Evolutionary conservation across 306 rosid species (phyloP).

Genomic region (Trifolium pratense): DNA sequence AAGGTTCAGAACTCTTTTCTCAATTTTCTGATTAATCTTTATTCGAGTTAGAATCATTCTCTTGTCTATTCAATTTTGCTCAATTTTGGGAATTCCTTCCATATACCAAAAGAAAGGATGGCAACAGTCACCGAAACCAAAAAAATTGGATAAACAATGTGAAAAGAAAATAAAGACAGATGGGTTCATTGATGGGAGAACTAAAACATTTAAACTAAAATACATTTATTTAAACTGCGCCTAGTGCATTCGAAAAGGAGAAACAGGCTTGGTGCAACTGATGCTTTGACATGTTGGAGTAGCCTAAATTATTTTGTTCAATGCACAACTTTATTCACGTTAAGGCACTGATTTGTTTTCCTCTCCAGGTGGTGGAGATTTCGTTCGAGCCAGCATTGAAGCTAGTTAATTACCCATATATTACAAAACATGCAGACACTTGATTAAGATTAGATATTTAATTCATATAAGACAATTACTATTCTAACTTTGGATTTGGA

Average conservation of each 20-base stretch:
- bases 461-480: not conserved
- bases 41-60: too few relatives aligned
- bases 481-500: not conserved
- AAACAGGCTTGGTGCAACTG: not conserved
- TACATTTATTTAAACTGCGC: not conserved
- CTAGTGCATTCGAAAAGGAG: not conserved
- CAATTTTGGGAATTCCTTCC: too few relatives aligned
- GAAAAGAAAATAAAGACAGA: not conserved
- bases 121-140: not conserved
- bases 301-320: too few relatives aligned
- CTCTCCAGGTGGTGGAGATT: not conserved
- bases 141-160: not conserved
- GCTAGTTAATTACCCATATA: not conserved
- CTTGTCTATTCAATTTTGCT: too few relatives aligned
- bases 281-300: not conserved
- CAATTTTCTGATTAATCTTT: too few relatives aligned
- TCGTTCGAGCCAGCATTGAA: not conserved
- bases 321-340: not conserved
- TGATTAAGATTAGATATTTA: not conserved
- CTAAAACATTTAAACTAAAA: conserved; percentile 2
- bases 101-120: too few relatives aligned
- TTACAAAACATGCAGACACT: not conserved
- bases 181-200: not conserved
- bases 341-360: not conserved
- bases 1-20: too few relatives aligned